Evolutionary conservation across 1,284 basidiomycete genomes (phyloP).

Genomic region (Melampsora larici-populina): DNA sequence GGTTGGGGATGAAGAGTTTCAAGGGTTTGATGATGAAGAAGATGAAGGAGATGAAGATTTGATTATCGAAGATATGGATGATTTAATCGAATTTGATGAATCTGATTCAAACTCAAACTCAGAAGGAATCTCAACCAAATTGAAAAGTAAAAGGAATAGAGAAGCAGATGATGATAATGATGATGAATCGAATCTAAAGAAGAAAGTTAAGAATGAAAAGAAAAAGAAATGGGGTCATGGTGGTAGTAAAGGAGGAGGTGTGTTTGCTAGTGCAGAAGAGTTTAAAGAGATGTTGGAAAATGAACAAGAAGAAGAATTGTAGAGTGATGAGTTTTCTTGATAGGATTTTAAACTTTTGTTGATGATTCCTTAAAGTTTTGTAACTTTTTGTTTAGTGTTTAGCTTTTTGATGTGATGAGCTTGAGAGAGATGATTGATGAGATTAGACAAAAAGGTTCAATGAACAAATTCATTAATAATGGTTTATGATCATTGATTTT

Average conservation of each 20-base stretch:
- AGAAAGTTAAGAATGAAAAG: background rate
- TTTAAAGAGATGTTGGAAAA: background rate
- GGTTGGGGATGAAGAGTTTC: slow-evolving; percentile 12
- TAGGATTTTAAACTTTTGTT: too few relatives aligned
- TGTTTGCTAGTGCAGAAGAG: slow-evolving; percentile 1
- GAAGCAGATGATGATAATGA: background rate
- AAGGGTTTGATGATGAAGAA: slow-evolving; percentile 19
- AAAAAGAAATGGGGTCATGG: slow-evolving; percentile 9
- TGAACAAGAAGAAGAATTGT: background rate
- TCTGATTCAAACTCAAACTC: background rate
- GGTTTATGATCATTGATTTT: too few relatives aligned
- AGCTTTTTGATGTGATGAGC: too few relatives aligned
- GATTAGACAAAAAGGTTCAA: too few relatives aligned
- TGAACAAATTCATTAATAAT: too few relatives aligned
- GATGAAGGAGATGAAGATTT: slow-evolving; percentile 8
- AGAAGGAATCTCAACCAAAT: background rate
- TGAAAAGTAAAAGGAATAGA: background rate
- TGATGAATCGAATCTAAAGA: background rate
- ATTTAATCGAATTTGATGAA: background rate
- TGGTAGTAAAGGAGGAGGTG: background rate
- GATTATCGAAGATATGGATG: slow-evolving; percentile 6
- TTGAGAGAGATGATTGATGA: too few relatives aligned
- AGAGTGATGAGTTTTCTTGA: background rate
- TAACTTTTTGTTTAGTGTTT: too few relatives aligned
- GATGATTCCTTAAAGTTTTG: too few relatives aligned